Conservation (phyloP, 2,329 filamentous ascomycete species). For the Cercospora zeae-maydis region DNA sequence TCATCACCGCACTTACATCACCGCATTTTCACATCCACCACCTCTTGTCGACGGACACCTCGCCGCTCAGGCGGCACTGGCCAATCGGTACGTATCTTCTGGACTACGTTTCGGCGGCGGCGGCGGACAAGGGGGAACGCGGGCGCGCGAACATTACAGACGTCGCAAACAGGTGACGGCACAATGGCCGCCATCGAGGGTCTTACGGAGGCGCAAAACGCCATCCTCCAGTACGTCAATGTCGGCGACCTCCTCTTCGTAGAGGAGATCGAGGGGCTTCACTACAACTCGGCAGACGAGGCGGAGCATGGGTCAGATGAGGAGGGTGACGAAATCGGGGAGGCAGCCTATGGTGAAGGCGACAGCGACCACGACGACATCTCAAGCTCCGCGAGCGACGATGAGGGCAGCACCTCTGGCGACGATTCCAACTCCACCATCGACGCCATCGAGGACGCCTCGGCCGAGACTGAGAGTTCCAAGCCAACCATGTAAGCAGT, state of each 20-base stretch:
- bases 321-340: constrained; percentile 5
- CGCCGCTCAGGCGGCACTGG: neutral
- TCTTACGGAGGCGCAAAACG: constrained; percentile 17
- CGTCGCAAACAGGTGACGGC: neutral
- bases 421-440: constrained; percentile 3
- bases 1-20: neutral
- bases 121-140: neutral
- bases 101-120: neutral
- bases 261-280: constrained; percentile 10
- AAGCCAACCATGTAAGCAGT: constrained; percentile 11
- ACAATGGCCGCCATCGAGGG: constrained; percentile 23
- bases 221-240: constrained; percentile 14
- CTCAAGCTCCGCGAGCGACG: neutral
- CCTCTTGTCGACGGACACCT: no score
- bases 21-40: neutral
- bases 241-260: constrained; percentile 25
- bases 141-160: neutral
- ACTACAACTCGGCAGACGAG: constrained; percentile 11
- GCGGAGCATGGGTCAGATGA: constrained; percentile 12
- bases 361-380: neutral
- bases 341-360: neutral
- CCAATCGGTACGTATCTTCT: neutral
- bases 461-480: neutral
- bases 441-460: constrained; percentile 9
- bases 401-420: neutral